A percentile compares a stretch with the other conserved stretches of the same genome.
These are phyloP conservation scores for Chlamydomonas sp. DNA, from an alignment of 139 green algal species.

Conservation along the genomic window DNA sequence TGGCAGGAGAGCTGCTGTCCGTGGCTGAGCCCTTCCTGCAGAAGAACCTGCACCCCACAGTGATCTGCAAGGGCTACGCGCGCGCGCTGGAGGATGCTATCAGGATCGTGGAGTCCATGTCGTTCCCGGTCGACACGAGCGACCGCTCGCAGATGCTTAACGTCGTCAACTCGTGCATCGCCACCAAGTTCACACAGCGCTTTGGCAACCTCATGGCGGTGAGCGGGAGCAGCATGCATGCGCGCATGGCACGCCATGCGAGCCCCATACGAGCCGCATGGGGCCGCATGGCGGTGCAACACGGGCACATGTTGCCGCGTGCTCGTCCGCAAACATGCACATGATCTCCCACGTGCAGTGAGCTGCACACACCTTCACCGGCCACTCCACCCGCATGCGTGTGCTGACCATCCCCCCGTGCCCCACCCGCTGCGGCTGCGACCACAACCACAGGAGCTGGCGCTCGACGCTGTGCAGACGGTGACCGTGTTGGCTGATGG, in stretches of 20 bases:
- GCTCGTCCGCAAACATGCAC: no score
- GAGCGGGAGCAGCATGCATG: no score
- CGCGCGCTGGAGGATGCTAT: constrained; percentile 82
- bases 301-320: no score
- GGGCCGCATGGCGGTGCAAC: no score
- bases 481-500: constrained; percentile 61
- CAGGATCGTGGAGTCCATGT: constrained; percentile 72
- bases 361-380: no score
- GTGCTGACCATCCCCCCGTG: no score
- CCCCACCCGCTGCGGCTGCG: no score
- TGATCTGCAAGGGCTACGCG: constrained; percentile 85
- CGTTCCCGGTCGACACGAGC: constrained; percentile 84
- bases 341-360: no score
- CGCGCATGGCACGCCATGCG: no score
- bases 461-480: constrained; percentile 84
- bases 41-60: constrained; percentile 92
- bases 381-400: no score
- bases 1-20: constrained; percentile 92
- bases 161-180: constrained; percentile 91
- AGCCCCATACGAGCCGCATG: no score
- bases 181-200: constrained; percentile 94
- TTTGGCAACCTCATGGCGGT: constrained; percentile 91
- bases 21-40: constrained; percentile 89
- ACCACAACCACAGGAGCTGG: constrained; percentile 78
- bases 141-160: constrained; percentile 88